Evolutionary conservation across 805 yeast species (phyloP), one percentile per base, ranked within the genome.

Genomic region (Spathaspora arborariae): DNA sequence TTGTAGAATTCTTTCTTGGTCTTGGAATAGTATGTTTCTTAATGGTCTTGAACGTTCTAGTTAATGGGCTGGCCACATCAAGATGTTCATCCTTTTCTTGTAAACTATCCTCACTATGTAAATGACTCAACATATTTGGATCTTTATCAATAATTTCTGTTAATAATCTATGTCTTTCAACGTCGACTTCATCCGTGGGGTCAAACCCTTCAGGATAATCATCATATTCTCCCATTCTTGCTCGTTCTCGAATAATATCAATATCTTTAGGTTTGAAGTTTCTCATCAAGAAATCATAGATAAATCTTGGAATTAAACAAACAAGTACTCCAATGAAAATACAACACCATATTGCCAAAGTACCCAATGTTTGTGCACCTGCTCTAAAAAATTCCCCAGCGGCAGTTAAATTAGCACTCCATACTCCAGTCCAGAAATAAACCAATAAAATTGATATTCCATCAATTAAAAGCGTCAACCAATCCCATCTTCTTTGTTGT

Each of bases 381-480:
- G 85, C 79, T 48, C 76, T 72, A 63, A 80, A 87, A 55, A 82
- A 83, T 56, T 81, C 86, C 9, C 70, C 73, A 7, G 87, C 75
- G 45, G 69, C 64, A 46, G 68, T 63, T 2, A 65, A 51, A 21
- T 76, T 62, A 3, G 80, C 64, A 24, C 89, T 78, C 84, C 91
- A 87, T 19, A 82, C 78, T n/a, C 92, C 91, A 3, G 88, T 79
- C 95, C 95, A 87, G 59, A 81, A 78, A 55, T 76, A 84, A 15
- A 85, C 72, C 38, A 85, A 53, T 50, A 83, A 59, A 45, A 74
- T 72, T 11, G 89, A 82, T 40, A 88, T 58, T 1, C 75, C 65
- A 47, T 70, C 67, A 50, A 84, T 74, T 20, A 81, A 57, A 21
- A 76, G 44, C 16, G 86, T 72, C 20, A 87, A 58, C 83, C 85